Base-by-base conservation (phyloP, 2,329 filamentous ascomycete genomes). In the Trichophyton simii region DNA sequence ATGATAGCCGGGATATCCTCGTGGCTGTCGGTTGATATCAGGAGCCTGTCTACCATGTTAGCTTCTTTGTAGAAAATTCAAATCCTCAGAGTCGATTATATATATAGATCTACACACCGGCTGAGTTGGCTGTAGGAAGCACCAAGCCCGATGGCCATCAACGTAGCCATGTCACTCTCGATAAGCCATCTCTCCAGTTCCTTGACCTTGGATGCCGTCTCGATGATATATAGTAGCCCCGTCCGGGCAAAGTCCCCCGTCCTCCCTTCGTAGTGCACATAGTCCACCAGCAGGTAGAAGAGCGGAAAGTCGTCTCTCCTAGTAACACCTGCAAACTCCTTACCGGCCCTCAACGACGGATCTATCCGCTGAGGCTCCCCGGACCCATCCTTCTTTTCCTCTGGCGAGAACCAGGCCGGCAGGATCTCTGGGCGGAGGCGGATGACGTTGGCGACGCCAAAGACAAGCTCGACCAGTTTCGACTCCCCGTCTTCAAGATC, bases 401-500 rank as follows among this genome's bases (percentile, higher is more conserved):
- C 79, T 6, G 84, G 83, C 65, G 87, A 88, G 76, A 99, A 99
- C 94, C 94, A 99, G 15, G 90, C 88, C 1, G 89, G 83, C 55
- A 99, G 77, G 60, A 97, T 92, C 62, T 86, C 83, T 3, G 94
- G 91, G 67, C 95, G 87, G 64, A 96, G 79, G 54, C 94, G 83
- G 67, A 99, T 96, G 80, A 97, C 97, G 66, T 94, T 95, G 20
- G 94, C 90, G 66, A 99, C 91, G 65, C 92, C 95, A 76, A 99
- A 99, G 52, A 95, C 83, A 61, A 99, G 78, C 76, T 99, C 92
- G 59, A 97, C 89, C 57, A 97, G 86, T 63, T 91, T 86, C 8
- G 87, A 87, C 73, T 97, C 91, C 9, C 89, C 91, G 62, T 96
- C 89, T 13, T 60, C 44, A 91, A 78, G n/a, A 88, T 20, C 28